Percentiles rank a stretch among this genome's conserved stretches.
These are phyloP conservation scores for Athelia sp. DNA, from an alignment of 1,284 basidiomycete species.

Conservation along the genomic window DNA sequence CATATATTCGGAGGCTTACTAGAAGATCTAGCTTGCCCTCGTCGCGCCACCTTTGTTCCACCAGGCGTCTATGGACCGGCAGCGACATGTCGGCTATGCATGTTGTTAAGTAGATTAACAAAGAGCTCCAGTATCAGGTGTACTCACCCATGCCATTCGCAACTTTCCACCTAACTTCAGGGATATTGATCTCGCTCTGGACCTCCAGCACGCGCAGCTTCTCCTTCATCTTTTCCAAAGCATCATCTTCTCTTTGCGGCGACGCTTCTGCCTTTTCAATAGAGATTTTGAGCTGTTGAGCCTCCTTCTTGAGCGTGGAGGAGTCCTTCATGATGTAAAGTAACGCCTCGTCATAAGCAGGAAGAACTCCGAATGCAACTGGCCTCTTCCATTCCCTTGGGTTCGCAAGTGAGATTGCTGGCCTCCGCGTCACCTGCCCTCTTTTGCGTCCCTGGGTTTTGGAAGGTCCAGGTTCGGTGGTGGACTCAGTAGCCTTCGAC, in stretches of 20 bases:
- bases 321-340: constrained; percentile 55
- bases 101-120: constrained; percentile 1
- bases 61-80: constrained; percentile 73
- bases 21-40: constrained; percentile 81
- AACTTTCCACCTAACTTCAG: constrained; percentile 73
- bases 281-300: constrained; percentile 32
- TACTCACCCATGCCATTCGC: constrained; percentile 69
- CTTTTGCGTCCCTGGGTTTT: neutral
- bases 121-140: constrained; percentile 2
- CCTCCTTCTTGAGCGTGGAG: constrained; percentile 38
- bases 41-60: constrained; percentile 83
- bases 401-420: constrained; percentile 41
- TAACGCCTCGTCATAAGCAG: constrained; percentile 82
- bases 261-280: constrained; percentile 24
- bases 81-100: constrained; percentile 55
- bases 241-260: constrained; percentile 27
- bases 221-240: constrained; percentile 33
- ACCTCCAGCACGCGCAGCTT: constrained; percentile 51
- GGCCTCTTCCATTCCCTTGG: constrained; percentile 67
- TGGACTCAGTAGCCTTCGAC: neutral
- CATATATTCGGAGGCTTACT: constrained; percentile 39
- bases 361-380: constrained; percentile 60
- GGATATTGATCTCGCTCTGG: constrained; percentile 72
- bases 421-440: constrained; percentile 20
- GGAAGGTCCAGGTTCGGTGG: neutral